Conservation (phyloP, 179 eudicot genomes). For the Beta lomatogona region DNA sequence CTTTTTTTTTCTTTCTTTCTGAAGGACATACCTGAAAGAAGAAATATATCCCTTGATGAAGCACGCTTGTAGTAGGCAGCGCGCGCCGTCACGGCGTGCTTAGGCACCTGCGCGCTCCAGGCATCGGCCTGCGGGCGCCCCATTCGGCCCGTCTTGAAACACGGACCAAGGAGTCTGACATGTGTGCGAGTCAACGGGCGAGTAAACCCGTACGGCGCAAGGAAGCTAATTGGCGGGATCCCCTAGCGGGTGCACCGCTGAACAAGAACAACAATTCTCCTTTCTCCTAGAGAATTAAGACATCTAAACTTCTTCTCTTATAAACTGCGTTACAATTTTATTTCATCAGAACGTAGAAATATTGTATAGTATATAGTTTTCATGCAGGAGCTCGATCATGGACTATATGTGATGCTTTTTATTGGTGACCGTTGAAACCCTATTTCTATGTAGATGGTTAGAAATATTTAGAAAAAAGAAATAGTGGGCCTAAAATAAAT, state of each 20-base stretch:
- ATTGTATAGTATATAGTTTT: neutral
- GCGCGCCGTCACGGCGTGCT: too few relatives aligned
- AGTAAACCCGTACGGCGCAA: conserved; percentile 7
- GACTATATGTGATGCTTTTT: neutral
- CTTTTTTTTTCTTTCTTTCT: too few relatives aligned
- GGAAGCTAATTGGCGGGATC: conserved; percentile 7
- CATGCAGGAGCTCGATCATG: neutral
- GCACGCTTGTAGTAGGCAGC: too few relatives aligned
- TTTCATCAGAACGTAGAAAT: neutral
- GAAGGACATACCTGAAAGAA: conserved; percentile 2
- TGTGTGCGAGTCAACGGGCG: conserved; percentile 5
- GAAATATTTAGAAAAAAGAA: neutral
- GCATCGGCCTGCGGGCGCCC: too few relatives aligned
- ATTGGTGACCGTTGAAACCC: conserved; percentile 9
- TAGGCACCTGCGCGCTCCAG: too few relatives aligned
- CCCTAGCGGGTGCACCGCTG: neutral
- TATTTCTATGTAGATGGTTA: conserved; percentile 8
- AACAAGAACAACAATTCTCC: too few relatives aligned
- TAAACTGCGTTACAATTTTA: neutral
- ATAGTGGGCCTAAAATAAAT: neutral
- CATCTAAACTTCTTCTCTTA: neutral
- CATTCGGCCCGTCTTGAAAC: neutral
- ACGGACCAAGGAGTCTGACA: too few relatives aligned
- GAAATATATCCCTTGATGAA: neutral
- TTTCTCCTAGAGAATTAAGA: neutral